Conservation (phyloP, 1,284 basidiomycete genomes). For the Leccinum ponderosum region DNA sequence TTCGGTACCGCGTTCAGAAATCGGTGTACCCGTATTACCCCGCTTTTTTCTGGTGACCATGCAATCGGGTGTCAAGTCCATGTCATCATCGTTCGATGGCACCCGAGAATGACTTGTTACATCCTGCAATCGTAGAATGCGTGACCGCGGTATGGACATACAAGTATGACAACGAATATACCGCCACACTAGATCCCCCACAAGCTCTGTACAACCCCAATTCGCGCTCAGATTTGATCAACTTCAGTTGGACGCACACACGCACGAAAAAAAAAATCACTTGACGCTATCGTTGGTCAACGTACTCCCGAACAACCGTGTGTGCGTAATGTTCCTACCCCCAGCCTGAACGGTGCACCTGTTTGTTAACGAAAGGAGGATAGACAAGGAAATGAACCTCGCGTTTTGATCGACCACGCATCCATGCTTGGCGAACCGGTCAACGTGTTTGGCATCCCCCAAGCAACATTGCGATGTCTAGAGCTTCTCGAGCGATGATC, state of each 20-base stretch:
- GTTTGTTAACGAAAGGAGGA: conserved; percentile 41
- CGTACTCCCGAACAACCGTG: conserved; percentile 42
- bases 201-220: conserved; percentile 21
- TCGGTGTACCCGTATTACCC: conserved; percentile 72
- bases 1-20: conserved; percentile 48
- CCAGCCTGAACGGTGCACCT: conserved; percentile 36
- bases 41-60: conserved; percentile 79
- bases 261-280: conserved; percentile 54
- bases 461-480: conserved; percentile 81
- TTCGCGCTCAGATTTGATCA: conserved; percentile 61
- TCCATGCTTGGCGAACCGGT: conserved; percentile 74
- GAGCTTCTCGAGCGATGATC: conserved; percentile 39
- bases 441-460: conserved; percentile 81
- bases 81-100: conserved; percentile 70
- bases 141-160: conserved; percentile 70
- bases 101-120: conserved; percentile 59
- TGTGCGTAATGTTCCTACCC: conserved; percentile 41
- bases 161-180: conserved; percentile 73
- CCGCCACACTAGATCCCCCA: conserved; percentile 68
- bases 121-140: conserved; percentile 65
- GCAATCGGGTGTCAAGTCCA: conserved; percentile 76
- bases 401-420: conserved; percentile 54
- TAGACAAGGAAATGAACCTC: conserved; percentile 61
- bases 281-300: conserved; percentile 58
- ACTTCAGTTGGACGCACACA: conserved; percentile 66